Conservation (phyloP, 305 asterid genomes). For the Fraxinus angustifolia region DNA sequence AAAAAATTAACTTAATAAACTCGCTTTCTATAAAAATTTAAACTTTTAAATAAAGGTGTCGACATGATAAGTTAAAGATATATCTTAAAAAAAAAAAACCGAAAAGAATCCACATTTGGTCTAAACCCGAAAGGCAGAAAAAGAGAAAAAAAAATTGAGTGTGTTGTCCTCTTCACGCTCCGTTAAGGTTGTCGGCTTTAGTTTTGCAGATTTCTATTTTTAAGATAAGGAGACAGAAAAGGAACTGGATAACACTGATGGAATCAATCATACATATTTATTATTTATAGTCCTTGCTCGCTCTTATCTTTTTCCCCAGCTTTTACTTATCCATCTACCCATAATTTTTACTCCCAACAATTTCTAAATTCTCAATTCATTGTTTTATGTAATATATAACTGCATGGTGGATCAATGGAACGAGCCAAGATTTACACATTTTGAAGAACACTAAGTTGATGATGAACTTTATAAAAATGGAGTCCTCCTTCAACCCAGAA, state of each 20-base stretch:
- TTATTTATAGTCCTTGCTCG: not conserved
- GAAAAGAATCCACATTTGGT: too few relatives aligned
- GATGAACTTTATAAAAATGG: slow-evolving; percentile 16
- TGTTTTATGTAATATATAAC: not conserved
- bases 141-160: not conserved
- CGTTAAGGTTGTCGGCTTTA: not conserved
- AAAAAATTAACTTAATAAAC: too few relatives aligned
- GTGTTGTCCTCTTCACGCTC: not conserved
- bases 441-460: not conserved
- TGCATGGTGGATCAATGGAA: slow-evolving; percentile 28
- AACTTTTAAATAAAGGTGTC: too few relatives aligned
- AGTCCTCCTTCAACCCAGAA: slow-evolving; percentile 26
- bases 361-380: not conserved
- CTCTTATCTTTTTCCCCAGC: slow-evolving; percentile 23
- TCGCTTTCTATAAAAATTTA: too few relatives aligned
- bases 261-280: slow-evolving; percentile 30
- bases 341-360: not conserved
- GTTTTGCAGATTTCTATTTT: slow-evolving; percentile 2
- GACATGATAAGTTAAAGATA: too few relatives aligned
- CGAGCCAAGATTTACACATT: not conserved
- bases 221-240: not conserved
- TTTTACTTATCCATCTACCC: not conserved
- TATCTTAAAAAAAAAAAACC: too few relatives aligned
- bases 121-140: not conserved
- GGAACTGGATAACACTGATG: slow-evolving; percentile 37